Evolutionary conservation across 2,329 filamentous ascomycete species (phyloP), one percentile per base, ranked within the genome.

Genomic region (Coniochaeta sp.): DNA sequence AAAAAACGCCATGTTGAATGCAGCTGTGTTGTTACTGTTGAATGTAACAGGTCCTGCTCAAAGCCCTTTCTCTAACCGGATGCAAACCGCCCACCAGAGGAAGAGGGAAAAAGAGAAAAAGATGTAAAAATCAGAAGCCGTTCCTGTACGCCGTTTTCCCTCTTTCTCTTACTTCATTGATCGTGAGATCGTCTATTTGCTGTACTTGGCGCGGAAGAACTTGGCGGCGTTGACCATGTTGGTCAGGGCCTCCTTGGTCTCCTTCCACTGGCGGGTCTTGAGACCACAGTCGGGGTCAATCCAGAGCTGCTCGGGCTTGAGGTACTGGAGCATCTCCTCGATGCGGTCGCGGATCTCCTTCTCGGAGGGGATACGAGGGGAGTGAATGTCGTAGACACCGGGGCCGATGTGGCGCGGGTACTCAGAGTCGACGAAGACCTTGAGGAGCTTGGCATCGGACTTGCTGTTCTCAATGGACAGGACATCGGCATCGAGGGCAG

Each of bases 391-490:
- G 74, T 97, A 99, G 74, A 99, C 94, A 86, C 92, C 94, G 59
- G 94, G 94, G 59, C 94, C 94, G 65, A 99, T 99, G 82, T 99
- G 92, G 67, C 92, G 89, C 63, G 91, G 92, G 81, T 97, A 97
- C 56, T 86, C 89, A 76, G 94, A 89, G 72, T 97, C 92, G 63
- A 96, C 89, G 70, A 99, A 99, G 73, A 99, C 94, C 77, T 92
- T 88, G 70, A 99, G 87, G 63, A 99, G 86, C 87, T 99, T 99
- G 70, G 94, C 94, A 67, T 99, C 94, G 65, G 89, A 95, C 87
- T 99, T 99, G 87, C 89, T 95, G 89, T 99, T 99, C 87, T 99
- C 94, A 65, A 99, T 99, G 69, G 89, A 95, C 66, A 99, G 86
- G 58, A 99, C 94, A 75, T 99, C 94, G 13, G 47, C 14, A 50